Evolutionary conservation across 495 filamentous ascomycete species (phyloP).

Genomic region (Cercophora sp.): DNA sequence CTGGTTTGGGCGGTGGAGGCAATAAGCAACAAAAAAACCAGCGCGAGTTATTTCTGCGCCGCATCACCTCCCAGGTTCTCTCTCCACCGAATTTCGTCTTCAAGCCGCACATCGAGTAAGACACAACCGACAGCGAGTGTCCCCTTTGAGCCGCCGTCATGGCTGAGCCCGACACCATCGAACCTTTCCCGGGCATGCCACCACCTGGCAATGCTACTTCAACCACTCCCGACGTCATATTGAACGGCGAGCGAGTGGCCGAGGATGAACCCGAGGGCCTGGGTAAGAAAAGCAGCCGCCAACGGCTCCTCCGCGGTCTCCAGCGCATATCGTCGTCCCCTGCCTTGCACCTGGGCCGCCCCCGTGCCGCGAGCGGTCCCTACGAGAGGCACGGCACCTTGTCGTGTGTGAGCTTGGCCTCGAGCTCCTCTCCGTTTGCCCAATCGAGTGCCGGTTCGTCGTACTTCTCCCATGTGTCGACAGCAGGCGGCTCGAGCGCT

Average conservation of each 20-base stretch:
- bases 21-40: not conserved
- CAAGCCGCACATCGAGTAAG: too few relatives aligned
- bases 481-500: slow-evolving; percentile 60
- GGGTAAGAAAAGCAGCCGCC: slow-evolving; percentile 67
- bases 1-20: slow-evolving; percentile 3
- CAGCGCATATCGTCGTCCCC: slow-evolving; percentile 88
- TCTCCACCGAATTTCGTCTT: too few relatives aligned
- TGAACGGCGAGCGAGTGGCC: not conserved
- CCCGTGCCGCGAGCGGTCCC: slow-evolving; percentile 63
- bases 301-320: slow-evolving; percentile 71
- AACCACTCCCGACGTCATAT: slow-evolving; percentile 5
- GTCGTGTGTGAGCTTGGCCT: slow-evolving; percentile 80
- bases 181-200: slow-evolving; percentile 1
- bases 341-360: slow-evolving; percentile 63
- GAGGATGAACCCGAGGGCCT: slow-evolving; percentile 40
- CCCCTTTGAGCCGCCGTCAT: slow-evolving; percentile 16
- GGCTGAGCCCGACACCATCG: slow-evolving; percentile 19
- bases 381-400: slow-evolving; percentile 53
- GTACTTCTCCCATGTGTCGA: slow-evolving; percentile 52
- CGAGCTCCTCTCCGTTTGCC: slow-evolving; percentile 52
- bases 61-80: too few relatives aligned
- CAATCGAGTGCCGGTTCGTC: slow-evolving; percentile 49
- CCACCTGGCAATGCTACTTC: not conserved
- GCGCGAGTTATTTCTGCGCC: not conserved
- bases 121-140: not conserved